Evolutionary conservation across 345 rosid species (phyloP).

Genomic region (Hibiscus mutabilis): DNA sequence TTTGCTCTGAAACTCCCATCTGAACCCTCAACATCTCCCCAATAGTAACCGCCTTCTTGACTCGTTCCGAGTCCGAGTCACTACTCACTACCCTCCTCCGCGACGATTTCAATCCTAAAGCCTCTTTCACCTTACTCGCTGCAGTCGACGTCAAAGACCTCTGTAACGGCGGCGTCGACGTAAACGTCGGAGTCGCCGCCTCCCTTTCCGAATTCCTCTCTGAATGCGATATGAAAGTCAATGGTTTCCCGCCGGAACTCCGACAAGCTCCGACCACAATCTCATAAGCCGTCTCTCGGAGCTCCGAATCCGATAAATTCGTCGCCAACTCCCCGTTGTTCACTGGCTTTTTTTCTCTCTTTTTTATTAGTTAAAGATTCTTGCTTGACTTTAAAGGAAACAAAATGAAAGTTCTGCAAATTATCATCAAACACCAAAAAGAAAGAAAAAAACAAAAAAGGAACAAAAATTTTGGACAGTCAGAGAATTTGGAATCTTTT

Average conservation of each 20-base stretch:
- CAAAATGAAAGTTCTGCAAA: not conserved
- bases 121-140: conserved; percentile 93
- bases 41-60: conserved; percentile 31
- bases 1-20: conserved; percentile 60
- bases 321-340: not conserved
- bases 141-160: conserved; percentile 87
- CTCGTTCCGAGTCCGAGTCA: not conserved
- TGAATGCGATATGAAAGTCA: not conserved
- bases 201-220: not conserved
- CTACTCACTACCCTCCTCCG: conserved; percentile 25
- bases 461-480: not conserved
- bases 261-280: not conserved
- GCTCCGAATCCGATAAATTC: not conserved
- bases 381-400: not conserved
- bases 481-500: not conserved
- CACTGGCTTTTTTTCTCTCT: not conserved
- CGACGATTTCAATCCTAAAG: conserved; percentile 70
- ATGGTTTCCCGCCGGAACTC: not conserved
- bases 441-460: not conserved
- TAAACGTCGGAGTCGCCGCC: not conserved
- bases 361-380: not conserved
- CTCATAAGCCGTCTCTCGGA: not conserved
- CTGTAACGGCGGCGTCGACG: conserved; percentile 22
- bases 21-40: conserved; percentile 93
- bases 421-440: not conserved